Evolutionary conservation across 176 grass and related monocot genomes (phyloP).

Genomic region (Puya raimondii): DNA sequence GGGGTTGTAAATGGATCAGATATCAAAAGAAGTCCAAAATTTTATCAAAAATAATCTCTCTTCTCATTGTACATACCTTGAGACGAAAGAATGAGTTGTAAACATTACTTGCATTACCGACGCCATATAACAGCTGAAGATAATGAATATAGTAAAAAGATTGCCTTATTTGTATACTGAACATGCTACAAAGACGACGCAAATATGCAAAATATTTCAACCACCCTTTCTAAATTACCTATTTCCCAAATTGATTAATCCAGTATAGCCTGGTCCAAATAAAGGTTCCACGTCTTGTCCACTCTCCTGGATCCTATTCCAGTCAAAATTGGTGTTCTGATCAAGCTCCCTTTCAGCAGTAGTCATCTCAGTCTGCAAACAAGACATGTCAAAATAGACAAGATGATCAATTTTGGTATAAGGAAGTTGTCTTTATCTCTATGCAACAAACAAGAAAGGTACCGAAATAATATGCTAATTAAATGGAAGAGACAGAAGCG

Average conservation of each 20-base stretch:
- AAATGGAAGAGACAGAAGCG: not conserved
- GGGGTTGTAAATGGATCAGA: not conserved
- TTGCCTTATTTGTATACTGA: no score
- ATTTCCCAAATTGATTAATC: constrained; percentile 87
- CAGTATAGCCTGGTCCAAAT: constrained; percentile 93
- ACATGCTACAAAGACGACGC: no score
- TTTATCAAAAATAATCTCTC: constrained; percentile 7
- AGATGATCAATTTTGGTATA: no score
- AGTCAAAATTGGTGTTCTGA: constrained; percentile 93
- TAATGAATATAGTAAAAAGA: not conserved
- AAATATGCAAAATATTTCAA: not conserved
- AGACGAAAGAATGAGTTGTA: constrained; percentile 65
- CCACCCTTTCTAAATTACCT: constrained; percentile 36
- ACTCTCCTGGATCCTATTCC: constrained; percentile 98
- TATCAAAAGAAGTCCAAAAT: not conserved
- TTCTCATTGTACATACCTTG: constrained; percentile 39
- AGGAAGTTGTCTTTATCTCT: not conserved
- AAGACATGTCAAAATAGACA: not conserved
- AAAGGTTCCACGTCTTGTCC: constrained; percentile 68
- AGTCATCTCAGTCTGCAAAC: constrained; percentile 93
- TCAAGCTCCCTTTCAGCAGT: constrained; percentile 99
- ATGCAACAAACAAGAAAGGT: not conserved
- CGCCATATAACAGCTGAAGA: constrained; percentile 91
- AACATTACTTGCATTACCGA: constrained; percentile 96
- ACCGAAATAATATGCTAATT: not conserved